Evolutionary conservation across 2,329 filamentous ascomycete species (phyloP).

Genomic region (Ophiostoma sp.): DNA sequence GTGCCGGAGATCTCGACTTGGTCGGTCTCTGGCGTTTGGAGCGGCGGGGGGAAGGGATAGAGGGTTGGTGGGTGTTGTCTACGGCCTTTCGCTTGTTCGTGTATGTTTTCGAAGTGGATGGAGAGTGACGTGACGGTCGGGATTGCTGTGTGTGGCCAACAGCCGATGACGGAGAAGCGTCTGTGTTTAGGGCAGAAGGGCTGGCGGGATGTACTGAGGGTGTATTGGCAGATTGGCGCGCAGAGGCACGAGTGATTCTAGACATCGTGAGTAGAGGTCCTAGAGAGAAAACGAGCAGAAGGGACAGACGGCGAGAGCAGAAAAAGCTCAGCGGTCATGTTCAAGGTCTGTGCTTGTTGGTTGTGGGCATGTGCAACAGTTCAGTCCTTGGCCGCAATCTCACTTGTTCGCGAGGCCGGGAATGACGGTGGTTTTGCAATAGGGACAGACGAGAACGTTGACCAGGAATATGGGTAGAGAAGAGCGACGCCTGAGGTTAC

Average conservation of each 20-base stretch:
- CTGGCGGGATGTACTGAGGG: constrained; percentile 41
- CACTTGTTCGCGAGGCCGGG: not conserved
- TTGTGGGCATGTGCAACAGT: not conserved
- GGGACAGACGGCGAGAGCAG: constrained; percentile 23
- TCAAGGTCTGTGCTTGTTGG: not conserved
- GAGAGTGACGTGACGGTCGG: constrained; percentile 21
- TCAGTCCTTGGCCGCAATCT: not conserved
- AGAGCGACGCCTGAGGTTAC: not conserved
- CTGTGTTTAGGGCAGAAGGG: constrained; percentile 39
- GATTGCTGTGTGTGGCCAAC: constrained; percentile 37
- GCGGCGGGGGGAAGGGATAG: constrained; percentile 47
- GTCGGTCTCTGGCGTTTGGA: constrained; percentile 62
- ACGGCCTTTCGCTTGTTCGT: constrained; percentile 12
- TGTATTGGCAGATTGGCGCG: constrained; percentile 74
- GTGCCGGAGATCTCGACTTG: constrained; percentile 37
- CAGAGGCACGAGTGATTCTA: constrained; percentile 93
- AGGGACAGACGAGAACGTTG: not conserved
- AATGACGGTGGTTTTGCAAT: not conserved
- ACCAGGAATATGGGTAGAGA: constrained; percentile 1
- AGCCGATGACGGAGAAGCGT: constrained; percentile 31
- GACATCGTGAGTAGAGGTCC: constrained; percentile 70
- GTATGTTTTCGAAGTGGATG: constrained; percentile 22
- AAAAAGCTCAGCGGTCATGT: no score
- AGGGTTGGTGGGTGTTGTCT: not conserved
- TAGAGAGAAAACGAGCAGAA: constrained; percentile 17